Conservation (phyloP, 352 stramenopile species). For the Albugo candida region DNA sequence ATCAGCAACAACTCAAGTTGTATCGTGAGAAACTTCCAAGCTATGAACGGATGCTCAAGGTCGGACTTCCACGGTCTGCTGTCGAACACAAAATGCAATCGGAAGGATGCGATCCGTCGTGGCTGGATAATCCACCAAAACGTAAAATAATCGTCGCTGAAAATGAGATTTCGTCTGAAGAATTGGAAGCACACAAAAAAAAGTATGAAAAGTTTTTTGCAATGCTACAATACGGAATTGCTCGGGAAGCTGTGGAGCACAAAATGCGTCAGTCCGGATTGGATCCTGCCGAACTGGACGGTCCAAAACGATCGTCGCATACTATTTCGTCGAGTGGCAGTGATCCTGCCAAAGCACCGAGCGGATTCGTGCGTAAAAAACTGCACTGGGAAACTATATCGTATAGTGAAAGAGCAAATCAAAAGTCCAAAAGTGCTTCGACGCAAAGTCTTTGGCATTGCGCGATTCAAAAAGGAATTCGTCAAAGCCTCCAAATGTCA, state of each 20-base stretch:
- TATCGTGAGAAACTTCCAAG: slow-evolving; percentile 52
- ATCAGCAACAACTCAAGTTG: slow-evolving; percentile 26
- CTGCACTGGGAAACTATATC: slow-evolving; percentile 66
- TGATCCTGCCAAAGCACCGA: slow-evolving; percentile 14
- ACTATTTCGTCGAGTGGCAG: slow-evolving; percentile 4
- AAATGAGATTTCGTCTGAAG: slow-evolving; percentile 8
- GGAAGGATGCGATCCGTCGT: slow-evolving; percentile 39
- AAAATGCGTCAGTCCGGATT: slow-evolving; percentile 64
- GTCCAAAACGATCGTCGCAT: slow-evolving; percentile 13
- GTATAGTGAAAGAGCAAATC: slow-evolving; percentile 1
- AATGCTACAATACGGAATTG: slow-evolving; percentile 61
- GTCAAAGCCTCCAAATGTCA: slow-evolving; percentile 33
- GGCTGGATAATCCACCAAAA: slow-evolving; percentile 39
- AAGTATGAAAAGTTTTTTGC: slow-evolving; percentile 75
- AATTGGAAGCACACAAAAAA: slow-evolving; percentile 29
- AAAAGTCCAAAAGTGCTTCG: slow-evolving; percentile 8
- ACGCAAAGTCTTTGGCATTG: slow-evolving; percentile 47
- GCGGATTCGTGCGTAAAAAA: slow-evolving; percentile 71
- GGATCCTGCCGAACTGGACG: slow-evolving; percentile 45
- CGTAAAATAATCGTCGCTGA: slow-evolving; percentile 3
- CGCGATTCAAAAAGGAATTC: slow-evolving; percentile 18
- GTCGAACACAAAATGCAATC: slow-evolving; percentile 77
- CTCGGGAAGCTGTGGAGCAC: slow-evolving; percentile 59
- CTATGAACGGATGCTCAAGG: slow-evolving; percentile 64
- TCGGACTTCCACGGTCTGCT: slow-evolving; percentile 33